A percentile compares a stretch with the other conserved stretches of the same genome.
Conservation (phyloP, 805 yeast genomes). For the Ogataea trehaloabstinens region DNA sequence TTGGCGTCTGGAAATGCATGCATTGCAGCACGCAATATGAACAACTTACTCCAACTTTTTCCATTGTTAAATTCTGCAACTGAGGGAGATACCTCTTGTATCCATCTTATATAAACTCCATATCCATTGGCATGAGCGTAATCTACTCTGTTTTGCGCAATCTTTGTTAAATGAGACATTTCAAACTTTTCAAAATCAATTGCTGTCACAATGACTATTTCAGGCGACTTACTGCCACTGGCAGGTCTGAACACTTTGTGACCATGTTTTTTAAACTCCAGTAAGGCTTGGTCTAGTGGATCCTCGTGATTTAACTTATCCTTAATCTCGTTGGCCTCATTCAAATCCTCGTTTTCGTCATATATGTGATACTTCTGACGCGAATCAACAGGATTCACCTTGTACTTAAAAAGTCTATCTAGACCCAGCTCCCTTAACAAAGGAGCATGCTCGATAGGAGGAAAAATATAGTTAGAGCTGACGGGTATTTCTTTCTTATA, state of each 20-base stretch:
- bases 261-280: slow-evolving; percentile 64
- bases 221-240: slow-evolving; percentile 46
- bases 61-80: slow-evolving; percentile 46
- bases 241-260: slow-evolving; percentile 47
- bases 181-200: slow-evolving; percentile 71
- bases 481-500: slow-evolving; percentile 47
- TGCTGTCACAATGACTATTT: slow-evolving; percentile 72
- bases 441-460: slow-evolving; percentile 72
- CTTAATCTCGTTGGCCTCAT: slow-evolving; percentile 39
- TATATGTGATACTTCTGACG: slow-evolving; percentile 39
- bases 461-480: slow-evolving; percentile 56
- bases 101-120: slow-evolving; percentile 83
- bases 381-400: slow-evolving; percentile 40
- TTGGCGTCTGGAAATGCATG: slow-evolving; percentile 88
- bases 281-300: slow-evolving; percentile 49
- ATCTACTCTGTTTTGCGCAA: slow-evolving; percentile 84
- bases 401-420: slow-evolving; percentile 47
- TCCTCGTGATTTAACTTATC: slow-evolving; percentile 44
- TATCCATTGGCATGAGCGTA: slow-evolving; percentile 80
- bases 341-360: slow-evolving; percentile 42
- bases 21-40: slow-evolving; percentile 82
- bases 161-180: slow-evolving; percentile 54
- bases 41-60: slow-evolving; percentile 61
- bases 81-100: slow-evolving; percentile 74
- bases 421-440: slow-evolving; percentile 55